phyloP scores from a whole-genome alignment of 768 basidiomycete genomes.

The Sporobolomyces pararoseus region DNA sequence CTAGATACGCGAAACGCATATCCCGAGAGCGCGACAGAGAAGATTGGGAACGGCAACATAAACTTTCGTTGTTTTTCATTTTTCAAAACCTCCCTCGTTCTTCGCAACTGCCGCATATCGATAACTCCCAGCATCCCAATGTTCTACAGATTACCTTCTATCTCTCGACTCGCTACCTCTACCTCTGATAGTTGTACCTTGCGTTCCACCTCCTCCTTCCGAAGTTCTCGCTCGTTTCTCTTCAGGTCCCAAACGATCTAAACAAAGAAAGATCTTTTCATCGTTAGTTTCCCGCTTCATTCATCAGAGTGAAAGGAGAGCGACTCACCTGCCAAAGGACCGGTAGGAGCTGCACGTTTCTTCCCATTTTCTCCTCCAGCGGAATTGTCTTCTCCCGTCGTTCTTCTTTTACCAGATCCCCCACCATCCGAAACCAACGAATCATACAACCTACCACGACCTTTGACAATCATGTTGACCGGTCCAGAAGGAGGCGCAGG shows the following conservation, averaged over 20 bases:
- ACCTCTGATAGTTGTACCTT: conserved; percentile 4
- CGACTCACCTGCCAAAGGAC: conserved; percentile 5
- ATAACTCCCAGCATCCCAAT: too few relatives aligned
- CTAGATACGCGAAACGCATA: too few relatives aligned
- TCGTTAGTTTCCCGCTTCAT: too few relatives aligned
- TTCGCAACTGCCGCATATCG: neutral
- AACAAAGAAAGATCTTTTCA: too few relatives aligned
- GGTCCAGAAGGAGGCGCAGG: neutral
- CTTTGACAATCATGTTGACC: conserved; percentile 22
- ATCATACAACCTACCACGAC: conserved; percentile 4
- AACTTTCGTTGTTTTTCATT: too few relatives aligned
- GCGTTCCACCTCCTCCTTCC: neutral
- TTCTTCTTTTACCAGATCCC: neutral
- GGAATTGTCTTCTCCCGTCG: too few relatives aligned
- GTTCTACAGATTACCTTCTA: too few relatives aligned
- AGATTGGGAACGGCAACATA: too few relatives aligned
- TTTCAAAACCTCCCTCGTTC: too few relatives aligned
- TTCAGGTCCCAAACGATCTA: conserved; percentile 24
- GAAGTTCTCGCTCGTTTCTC: conserved; percentile 25
- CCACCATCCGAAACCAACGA: neutral
- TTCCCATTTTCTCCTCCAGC: neutral
- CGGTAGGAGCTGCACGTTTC: conserved; percentile 1
- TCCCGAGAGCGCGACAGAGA: too few relatives aligned
- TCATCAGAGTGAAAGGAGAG: neutral
- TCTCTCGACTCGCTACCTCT: neutral